Conservation (phyloP, 75 land plant species). For the Pseudotsuga menziesii region DNA sequence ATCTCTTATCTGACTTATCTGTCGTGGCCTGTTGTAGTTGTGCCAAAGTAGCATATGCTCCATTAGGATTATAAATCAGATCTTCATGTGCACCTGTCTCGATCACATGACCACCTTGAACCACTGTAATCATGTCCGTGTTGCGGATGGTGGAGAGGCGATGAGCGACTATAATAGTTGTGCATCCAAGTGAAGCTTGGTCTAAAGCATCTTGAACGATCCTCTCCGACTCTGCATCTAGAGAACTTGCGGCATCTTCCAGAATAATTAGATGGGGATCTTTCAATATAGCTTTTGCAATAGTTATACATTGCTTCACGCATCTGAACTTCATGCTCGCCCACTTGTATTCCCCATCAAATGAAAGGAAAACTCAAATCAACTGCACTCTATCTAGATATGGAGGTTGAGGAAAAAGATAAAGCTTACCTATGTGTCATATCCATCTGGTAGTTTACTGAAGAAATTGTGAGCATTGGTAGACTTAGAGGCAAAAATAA, state of each 20-base stretch:
- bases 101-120: slow-evolving; percentile 38
- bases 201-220: slow-evolving; percentile 46
- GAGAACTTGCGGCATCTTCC: slow-evolving; percentile 58
- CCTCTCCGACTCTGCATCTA: slow-evolving; percentile 45
- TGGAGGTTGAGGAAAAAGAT: background rate
- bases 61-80: slow-evolving; percentile 26
- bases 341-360: slow-evolving; percentile 22
- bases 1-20: background rate
- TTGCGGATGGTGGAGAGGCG: slow-evolving; percentile 45
- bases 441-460: slow-evolving; percentile 33
- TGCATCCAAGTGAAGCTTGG: slow-evolving; percentile 26
- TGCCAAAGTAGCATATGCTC: slow-evolving; percentile 37
- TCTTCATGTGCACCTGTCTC: slow-evolving; percentile 43
- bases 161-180: slow-evolving; percentile 42
- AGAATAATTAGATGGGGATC: slow-evolving; percentile 38
- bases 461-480: slow-evolving; percentile 61
- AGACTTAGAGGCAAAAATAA: too few relatives aligned
- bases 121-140: slow-evolving; percentile 38
- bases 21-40: slow-evolving; percentile 20
- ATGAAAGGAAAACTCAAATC: background rate
- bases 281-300: slow-evolving; percentile 46
- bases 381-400: background rate
- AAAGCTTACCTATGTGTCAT: slow-evolving; percentile 42
- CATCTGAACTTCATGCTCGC: slow-evolving; percentile 45
- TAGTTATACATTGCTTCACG: slow-evolving; percentile 54